These are phyloP conservation scores for Hyaloscypha bicolor DNA, from an alignment of 495 filamentous ascomycete genomes.

Conservation along the genomic window DNA sequence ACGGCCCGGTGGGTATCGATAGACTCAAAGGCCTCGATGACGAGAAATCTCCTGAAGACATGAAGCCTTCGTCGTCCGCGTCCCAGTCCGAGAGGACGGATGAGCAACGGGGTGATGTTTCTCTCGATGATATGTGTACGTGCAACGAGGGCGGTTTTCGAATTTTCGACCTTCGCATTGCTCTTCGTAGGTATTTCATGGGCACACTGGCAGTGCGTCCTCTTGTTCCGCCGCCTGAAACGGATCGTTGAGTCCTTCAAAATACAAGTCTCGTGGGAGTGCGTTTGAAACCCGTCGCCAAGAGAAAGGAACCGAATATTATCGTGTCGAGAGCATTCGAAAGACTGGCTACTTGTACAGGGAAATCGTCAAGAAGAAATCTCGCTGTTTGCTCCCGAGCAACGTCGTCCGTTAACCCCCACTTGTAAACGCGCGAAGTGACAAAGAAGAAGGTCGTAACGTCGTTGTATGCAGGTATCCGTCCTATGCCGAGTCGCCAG, in stretches of 20 bases:
- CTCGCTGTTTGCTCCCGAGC: constrained; percentile 22
- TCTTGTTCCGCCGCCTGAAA: constrained; percentile 12
- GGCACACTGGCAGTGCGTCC: constrained; percentile 13
- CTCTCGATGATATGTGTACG: constrained; percentile 45
- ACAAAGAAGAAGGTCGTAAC: constrained; percentile 31
- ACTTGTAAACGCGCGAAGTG: constrained; percentile 17
- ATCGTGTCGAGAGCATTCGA: constrained; percentile 28
- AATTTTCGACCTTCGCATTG: constrained; percentile 47
- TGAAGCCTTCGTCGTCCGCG: constrained; percentile 58
- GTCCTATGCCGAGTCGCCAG: constrained; percentile 23
- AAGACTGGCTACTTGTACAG: constrained; percentile 26
- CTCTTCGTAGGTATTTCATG: constrained; percentile 40
- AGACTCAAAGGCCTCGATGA: constrained; percentile 64
- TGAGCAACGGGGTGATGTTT: constrained; percentile 35
- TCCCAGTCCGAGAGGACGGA: constrained; percentile 53
- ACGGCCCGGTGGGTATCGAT: constrained; percentile 61
- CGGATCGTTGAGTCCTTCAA: neutral
- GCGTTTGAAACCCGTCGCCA: neutral
- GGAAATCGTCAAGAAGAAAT: constrained; percentile 1
- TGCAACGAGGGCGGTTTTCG: constrained; percentile 51
- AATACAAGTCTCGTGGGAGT: neutral
- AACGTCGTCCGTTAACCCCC: constrained; percentile 11
- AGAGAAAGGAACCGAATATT: constrained; percentile 15
- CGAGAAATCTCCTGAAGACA: constrained; percentile 47
- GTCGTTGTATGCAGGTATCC: constrained; percentile 30